phyloP scores from a whole-genome alignment of 2,329 filamentous ascomycete genomes.

The Penicillium sp. region DNA sequence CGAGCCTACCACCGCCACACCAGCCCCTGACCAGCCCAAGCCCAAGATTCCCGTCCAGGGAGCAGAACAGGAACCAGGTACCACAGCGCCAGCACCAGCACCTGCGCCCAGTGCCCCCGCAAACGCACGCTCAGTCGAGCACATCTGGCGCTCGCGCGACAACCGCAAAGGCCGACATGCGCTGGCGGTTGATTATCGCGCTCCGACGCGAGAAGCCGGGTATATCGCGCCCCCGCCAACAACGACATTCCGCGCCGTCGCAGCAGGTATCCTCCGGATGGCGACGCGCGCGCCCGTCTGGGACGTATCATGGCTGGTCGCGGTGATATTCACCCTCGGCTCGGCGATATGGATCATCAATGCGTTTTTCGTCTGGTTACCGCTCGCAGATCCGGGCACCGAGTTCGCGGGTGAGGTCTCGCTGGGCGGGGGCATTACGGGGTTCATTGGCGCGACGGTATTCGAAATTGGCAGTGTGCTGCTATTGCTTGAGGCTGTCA shows the following conservation, averaged over 20 bases:
- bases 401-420: slow-evolving; percentile 58
- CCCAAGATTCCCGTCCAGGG: neutral
- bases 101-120: slow-evolving; percentile 2
- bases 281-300: slow-evolving; percentile 55
- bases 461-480: slow-evolving; percentile 67
- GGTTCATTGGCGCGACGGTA: slow-evolving; percentile 67
- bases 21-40: neutral
- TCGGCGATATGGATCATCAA: slow-evolving; percentile 61
- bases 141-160: slow-evolving; percentile 49
- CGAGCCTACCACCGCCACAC: slow-evolving; percentile 7
- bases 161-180: slow-evolving; percentile 53
- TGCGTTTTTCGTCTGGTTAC: slow-evolving; percentile 66
- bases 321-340: slow-evolving; percentile 56
- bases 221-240: slow-evolving; percentile 39
- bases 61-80: neutral
- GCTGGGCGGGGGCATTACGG: slow-evolving; percentile 62
- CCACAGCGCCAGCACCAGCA: neutral
- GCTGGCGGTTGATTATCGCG: slow-evolving; percentile 34
- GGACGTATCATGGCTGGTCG: slow-evolving; percentile 61
- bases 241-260: slow-evolving; percentile 32
- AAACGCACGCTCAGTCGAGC: slow-evolving; percentile 22
- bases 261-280: slow-evolving; percentile 51
- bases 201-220: slow-evolving; percentile 20
- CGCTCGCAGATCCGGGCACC: slow-evolving; percentile 54
- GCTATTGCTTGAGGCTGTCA: slow-evolving; percentile 68